Percentiles rank a stretch among this genome's conserved stretches.
These are phyloP conservation scores for Calonectria ilicicola DNA, from an alignment of 2,329 filamentous ascomycete genomes.

Conservation along the genomic window DNA sequence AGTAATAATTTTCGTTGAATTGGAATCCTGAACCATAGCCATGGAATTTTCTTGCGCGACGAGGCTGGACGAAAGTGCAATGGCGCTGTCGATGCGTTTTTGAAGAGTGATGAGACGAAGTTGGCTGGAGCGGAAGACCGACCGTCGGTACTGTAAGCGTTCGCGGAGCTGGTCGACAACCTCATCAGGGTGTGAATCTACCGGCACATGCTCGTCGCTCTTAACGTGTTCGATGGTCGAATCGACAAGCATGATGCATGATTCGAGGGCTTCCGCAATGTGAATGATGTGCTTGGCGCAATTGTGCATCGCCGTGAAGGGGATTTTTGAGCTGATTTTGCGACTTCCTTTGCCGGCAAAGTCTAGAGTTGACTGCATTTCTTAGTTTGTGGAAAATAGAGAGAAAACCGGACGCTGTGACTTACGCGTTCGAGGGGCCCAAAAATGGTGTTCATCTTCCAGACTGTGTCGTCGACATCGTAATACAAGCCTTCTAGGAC, in stretches of 20 bases:
- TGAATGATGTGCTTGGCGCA: slow-evolving; percentile 47
- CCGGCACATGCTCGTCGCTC: slow-evolving; percentile 12
- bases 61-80: slow-evolving; percentile 51
- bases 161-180: slow-evolving; percentile 43
- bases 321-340: slow-evolving; percentile 42
- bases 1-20: slow-evolving; percentile 53
- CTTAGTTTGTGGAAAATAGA: background rate
- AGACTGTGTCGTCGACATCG: slow-evolving; percentile 44
- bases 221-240: slow-evolving; percentile 30
- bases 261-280: slow-evolving; percentile 44
- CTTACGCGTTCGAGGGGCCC: slow-evolving; percentile 45
- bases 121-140: slow-evolving; percentile 50
- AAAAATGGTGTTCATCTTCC: slow-evolving; percentile 47
- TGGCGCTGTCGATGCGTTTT: slow-evolving; percentile 49
- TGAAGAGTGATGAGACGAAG: slow-evolving; percentile 49
- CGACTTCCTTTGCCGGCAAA: slow-evolving; percentile 39
- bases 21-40: slow-evolving; percentile 49
- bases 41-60: slow-evolving; percentile 52
- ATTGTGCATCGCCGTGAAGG: slow-evolving; percentile 44
- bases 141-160: slow-evolving; percentile 45
- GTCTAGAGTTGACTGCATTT: slow-evolving; percentile 39
- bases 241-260: slow-evolving; percentile 42
- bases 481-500: slow-evolving; percentile 43
- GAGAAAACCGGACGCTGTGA: background rate
- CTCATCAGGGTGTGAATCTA: slow-evolving; percentile 13